Evolutionary conservation across 2,329 filamentous ascomycete species (phyloP), one percentile per base, ranked within the genome.

Genomic region (Aureobasidium sp.): DNA sequence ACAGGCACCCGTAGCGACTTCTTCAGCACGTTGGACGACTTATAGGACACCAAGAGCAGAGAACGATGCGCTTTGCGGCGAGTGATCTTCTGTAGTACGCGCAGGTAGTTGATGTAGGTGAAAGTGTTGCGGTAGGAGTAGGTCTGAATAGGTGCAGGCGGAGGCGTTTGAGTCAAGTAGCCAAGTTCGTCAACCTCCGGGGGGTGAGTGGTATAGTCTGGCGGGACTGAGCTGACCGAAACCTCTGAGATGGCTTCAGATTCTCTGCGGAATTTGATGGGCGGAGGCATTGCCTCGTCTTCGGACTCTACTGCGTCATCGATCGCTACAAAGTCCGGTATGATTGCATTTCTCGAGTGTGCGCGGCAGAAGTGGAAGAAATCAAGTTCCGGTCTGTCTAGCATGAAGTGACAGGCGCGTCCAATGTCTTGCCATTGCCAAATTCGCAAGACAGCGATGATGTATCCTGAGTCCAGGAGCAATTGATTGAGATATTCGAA

Each of bases 101-200:
- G 94, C 25, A 99, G 86, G 79, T 97, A 95, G 80, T 97, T 98
- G 83, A 98, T 98, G 51, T 93, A 89, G 1, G 94, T 93, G 84
- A 97, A 97, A 83, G 98, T 97, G 78, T 97, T 97, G 72, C 96
- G 93, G 79, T 93, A 94, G 16, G 93, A 97, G 81, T 95, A 98
- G 73, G 91, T 90, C 1, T 93, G 97, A 69, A 98, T 95, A 33
- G 94, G 94, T 67, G 91, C 87, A 2, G 86, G 80, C 0, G 94
- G 93, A 10, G 92, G 83, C 2, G 91, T 87, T 66, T 88, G 87
- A 65, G 91, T 87, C 0, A 94, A 93, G 73, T 93, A 94, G 60
- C 95, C 95, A 20, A 97, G 85, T 77, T 98, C 95, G 77, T 98
- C 95, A 43, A 97, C 92, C 71, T 89, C 87, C 3, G 85, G 84